Percentiles rank a stretch among this genome's conserved stretches.
Evolutionary conservation across 305 asterid species (phyloP).

Genomic region (Fraxinus angustifolia): DNA sequence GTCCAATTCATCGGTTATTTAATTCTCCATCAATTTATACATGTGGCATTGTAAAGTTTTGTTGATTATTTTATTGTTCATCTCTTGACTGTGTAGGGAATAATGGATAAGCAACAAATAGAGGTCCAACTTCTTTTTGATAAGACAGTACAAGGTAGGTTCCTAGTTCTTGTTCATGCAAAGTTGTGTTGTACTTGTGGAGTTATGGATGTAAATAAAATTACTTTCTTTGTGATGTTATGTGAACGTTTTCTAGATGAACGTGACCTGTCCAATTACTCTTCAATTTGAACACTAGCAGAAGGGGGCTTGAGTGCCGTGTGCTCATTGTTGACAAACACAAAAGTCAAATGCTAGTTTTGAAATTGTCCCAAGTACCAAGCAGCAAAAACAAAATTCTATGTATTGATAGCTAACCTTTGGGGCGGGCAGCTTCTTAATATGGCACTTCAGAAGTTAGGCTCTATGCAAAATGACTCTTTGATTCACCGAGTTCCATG

Average conservation of each 20-base stretch:
- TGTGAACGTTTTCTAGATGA: background rate
- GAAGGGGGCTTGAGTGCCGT: background rate
- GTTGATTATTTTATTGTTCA: constrained; percentile 8
- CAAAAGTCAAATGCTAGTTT: background rate
- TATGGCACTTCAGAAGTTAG: background rate
- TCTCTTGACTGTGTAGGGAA: constrained; percentile 51
- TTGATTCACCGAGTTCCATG: background rate
- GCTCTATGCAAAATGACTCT: background rate
- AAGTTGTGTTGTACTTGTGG: background rate
- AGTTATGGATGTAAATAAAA: background rate
- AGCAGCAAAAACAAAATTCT: background rate
- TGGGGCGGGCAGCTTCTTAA: background rate
- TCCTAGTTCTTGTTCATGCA: constrained; percentile 19
- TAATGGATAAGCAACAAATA: constrained; percentile 50
- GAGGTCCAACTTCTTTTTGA: constrained; percentile 73
- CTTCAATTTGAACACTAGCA: background rate
- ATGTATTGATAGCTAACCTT: background rate
- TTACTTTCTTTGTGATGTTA: background rate
- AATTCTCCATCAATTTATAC: background rate
- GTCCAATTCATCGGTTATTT: background rate
- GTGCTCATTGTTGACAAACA: background rate
- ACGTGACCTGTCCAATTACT: background rate
- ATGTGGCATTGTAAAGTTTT: background rate
- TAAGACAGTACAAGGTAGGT: constrained; percentile 82
- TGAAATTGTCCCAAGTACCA: background rate